Base-by-base conservation (phyloP, 192 early-diverging fungal species). In the Gamsiella multidivaricata region DNA sequence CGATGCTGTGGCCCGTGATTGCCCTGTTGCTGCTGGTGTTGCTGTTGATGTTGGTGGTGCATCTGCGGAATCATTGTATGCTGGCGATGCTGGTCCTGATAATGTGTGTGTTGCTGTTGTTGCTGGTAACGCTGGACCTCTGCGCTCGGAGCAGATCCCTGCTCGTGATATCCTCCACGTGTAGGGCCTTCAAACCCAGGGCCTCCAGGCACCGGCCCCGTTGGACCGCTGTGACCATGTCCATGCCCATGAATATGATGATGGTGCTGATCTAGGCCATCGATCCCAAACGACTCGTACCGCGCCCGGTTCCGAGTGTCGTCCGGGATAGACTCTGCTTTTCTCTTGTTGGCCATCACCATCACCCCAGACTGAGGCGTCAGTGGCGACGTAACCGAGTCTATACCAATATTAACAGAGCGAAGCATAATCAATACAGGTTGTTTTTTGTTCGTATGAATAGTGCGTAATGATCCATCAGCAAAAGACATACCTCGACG, bases 401-500 rank as follows among this genome's bases (percentile, higher is more conserved):
- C 70, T 73, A 33, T 22, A 31, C 5, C 2, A 8, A 26, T 7
- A 31, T 1, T 26, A 7, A 18, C 0, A 15, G 18, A 45, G 3
- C 6, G 6, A 51, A 52, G 32, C 22, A 31, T 23, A 54, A 28
- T 31, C 37, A 58, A 52, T 23, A 20, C 23, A 14, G 1, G 33
- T 3, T 49, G 1, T 20, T n/a, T 36, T 29, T 22, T 45, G 11
- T 28, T 18, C 33, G 10, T 36, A 2, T 42, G n/a, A n/a, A n/a
- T n/a, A n/a, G n/a, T n/a, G n/a, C n/a, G n/a, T n/a, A n/a, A n/a
- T n/a, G n/a, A n/a, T n/a, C n/a, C n/a, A n/a, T n/a, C n/a, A n/a
- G n/a, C n/a, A n/a, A n/a, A n/a, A n/a, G n/a, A n/a, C 33, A 61
- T 75, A 75, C 71, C 71, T 65, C 63, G 62, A 2, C 39, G 56